These are phyloP conservation scores for Begonia loranthoides DNA, from an alignment of 306 rosid genomes.

Conservation along the genomic window DNA sequence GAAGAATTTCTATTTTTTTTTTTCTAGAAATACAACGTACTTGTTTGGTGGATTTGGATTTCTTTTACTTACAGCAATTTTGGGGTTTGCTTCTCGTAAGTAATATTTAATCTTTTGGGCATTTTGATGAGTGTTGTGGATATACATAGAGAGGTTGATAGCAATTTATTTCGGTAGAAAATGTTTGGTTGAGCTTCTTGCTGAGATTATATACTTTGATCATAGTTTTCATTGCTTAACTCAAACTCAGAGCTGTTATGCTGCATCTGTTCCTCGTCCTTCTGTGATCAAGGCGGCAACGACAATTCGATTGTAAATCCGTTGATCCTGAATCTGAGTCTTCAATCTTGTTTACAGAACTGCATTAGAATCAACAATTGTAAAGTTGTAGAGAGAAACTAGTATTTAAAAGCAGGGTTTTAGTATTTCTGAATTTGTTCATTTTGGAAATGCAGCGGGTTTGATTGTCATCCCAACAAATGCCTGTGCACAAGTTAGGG, in stretches of 20 bases:
- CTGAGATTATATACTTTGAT: background rate
- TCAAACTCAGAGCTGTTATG: too few relatives aligned
- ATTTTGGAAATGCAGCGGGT: conserved; percentile 63
- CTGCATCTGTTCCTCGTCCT: background rate
- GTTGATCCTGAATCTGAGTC: background rate
- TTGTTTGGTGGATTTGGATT: conserved; percentile 16
- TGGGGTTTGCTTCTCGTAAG: too few relatives aligned
- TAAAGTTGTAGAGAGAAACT: conserved; percentile 10
- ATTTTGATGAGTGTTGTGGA: conserved; percentile 1
- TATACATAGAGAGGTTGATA: background rate
- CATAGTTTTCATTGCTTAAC: too few relatives aligned
- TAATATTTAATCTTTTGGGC: too few relatives aligned
- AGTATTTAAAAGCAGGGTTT: conserved; percentile 9
- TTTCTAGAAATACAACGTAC: background rate
- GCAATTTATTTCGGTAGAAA: background rate
- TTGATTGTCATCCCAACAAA: conserved; percentile 76
- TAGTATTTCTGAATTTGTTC: conserved; percentile 17
- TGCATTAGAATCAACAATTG: background rate
- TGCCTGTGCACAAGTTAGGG: conserved; percentile 81
- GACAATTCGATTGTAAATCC: background rate
- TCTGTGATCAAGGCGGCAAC: background rate
- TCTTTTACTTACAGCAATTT: background rate
- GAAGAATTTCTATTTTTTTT: background rate
- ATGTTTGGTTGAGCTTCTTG: background rate
- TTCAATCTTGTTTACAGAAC: too few relatives aligned